Base-by-base conservation (phyloP, 371 early-diverging fungal genomes). In the Chytridium lagenaria region DNA sequence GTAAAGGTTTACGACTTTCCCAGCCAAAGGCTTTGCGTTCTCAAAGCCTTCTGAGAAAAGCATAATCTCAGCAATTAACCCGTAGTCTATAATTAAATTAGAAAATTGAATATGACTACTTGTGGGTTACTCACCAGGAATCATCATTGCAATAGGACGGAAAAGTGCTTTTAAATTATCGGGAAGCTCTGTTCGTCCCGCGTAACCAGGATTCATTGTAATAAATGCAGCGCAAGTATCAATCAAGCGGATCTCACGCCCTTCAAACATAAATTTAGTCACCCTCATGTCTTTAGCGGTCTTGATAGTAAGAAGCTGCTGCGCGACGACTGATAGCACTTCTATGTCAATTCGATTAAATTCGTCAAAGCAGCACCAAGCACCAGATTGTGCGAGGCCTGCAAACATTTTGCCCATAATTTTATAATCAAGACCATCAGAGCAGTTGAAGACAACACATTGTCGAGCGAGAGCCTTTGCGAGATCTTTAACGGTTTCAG, bases 291-390 rank as follows among this genome's bases (percentile, higher is more conserved):
- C 86, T 70, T 87, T 87, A 15, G 86, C 87, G 34, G 78, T 79
- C 71, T 85, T 87, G 49, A 88, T 88, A 33, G 86, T 84, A 66
- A 88, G 67, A 2, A 88, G 80, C 74, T 87, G 86, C 73, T 90
- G 89, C 2, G 88, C 87, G 70, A 88, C 84, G 33, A 87, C 86
- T 19, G 86, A 86, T 26, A 90, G 79, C 30, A 87, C 87, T 59
- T 89, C 87, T 39, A 83, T 84, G 64, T 85, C 87, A 51, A 90
- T 85, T 36, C 90, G 81, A 73, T 90, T 90, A 78, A 89, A 90
- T 72, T 90, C 90, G 77, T 90, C 90, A 72, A 90, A 87, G 69
- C 90, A 90, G 52, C 88, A 80, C 85, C 85, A 90, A 0, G 87
- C 85, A 1, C 86, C 87, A 12, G 80, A 85, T 68, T 85, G 88